Percentiles rank a stretch among this genome's conserved stretches.
These are phyloP conservation scores for Melanopsichium pennsylvanicum DNA, from an alignment of 1,284 basidiomycete genomes.

Conservation along the genomic window DNA sequence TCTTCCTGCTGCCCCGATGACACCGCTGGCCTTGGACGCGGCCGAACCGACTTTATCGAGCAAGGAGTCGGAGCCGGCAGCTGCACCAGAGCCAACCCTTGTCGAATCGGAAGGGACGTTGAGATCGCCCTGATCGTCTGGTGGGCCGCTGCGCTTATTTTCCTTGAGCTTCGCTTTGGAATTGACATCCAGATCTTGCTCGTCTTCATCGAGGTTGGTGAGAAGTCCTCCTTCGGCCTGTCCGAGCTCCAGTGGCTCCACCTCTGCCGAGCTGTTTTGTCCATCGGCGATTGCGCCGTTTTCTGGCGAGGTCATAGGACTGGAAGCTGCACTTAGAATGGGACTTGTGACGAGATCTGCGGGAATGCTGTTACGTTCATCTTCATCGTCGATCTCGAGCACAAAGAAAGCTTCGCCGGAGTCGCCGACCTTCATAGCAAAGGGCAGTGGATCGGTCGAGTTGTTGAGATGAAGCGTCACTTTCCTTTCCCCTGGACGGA, in stretches of 20 bases:
- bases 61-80: constrained; percentile 30
- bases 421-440: constrained; percentile 98
- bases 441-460: constrained; percentile 75
- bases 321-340: constrained; percentile 60
- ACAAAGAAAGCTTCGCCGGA: constrained; percentile 99
- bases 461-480: constrained; percentile 67
- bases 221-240: constrained; percentile 8
- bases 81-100: constrained; percentile 29
- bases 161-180: constrained; percentile 7
- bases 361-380: constrained; percentile 74
- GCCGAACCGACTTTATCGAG: constrained; percentile 63
- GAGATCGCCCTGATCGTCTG: constrained; percentile 25
- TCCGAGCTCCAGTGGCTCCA: constrained; percentile 56
- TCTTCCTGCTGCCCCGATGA: constrained; percentile 71
- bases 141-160: constrained; percentile 23
- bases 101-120: constrained; percentile 35
- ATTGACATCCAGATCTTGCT: neutral
- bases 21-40: constrained; percentile 72
- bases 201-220: neutral
- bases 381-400: constrained; percentile 85
- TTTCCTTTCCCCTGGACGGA: constrained; percentile 93
- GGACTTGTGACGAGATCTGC: constrained; percentile 93
- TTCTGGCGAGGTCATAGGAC: constrained; percentile 40
- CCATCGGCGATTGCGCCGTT: constrained; percentile 1
- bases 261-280: constrained; percentile 13